Base-by-base conservation (phyloP, 139 green algal genomes). In the Nannochloris sp. region DNA sequence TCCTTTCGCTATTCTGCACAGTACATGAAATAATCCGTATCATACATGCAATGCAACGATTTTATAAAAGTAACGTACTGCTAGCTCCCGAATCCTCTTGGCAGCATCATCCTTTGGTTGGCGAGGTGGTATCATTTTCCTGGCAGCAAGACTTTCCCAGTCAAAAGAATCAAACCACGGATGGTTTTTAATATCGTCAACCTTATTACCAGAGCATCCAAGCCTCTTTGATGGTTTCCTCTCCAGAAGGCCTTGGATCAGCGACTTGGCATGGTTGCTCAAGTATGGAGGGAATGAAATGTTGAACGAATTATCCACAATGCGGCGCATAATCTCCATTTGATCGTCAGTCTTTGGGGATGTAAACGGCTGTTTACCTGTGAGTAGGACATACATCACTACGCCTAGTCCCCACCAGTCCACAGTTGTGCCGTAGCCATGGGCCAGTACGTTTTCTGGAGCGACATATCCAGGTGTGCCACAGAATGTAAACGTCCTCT, bases 401-500 rank as follows among this genome's bases (percentile, higher is more conserved):
- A 96, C 89, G 2, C 91, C 91, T 61, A 97, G 76, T 11, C 87
- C 89, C 89, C 87, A 95, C 90, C 90, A 98, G 81, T 98, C 92
- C 5, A 98, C 88, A 20, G 68, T 82, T 69, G 78, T 84, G 73
- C 86, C 89, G 79, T 98, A 97, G 31, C 92, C 92, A 46, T 93
- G 84, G 1, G 89, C 88, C 36, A 96, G 76, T 49, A 98, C 85
- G 60, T 95, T 95, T 66, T 98, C 92, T 12, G 92, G 92, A 8
- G 92, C 92, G 25, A 98, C 91, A 67, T 97, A 98, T 26, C 91
- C 92, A 3, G 92, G 91, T 12, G 91, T 97, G 3, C 92, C 92
- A 65, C 92, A 98, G 73, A 97, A 97, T 25, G 92, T 97, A 90
- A 96, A 97, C 2, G 92, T 96, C 23, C 86, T 65, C 33, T 84